Evolutionary conservation across 805 yeast genomes (phyloP).

Genomic region (Lachancea dasiensis): DNA sequence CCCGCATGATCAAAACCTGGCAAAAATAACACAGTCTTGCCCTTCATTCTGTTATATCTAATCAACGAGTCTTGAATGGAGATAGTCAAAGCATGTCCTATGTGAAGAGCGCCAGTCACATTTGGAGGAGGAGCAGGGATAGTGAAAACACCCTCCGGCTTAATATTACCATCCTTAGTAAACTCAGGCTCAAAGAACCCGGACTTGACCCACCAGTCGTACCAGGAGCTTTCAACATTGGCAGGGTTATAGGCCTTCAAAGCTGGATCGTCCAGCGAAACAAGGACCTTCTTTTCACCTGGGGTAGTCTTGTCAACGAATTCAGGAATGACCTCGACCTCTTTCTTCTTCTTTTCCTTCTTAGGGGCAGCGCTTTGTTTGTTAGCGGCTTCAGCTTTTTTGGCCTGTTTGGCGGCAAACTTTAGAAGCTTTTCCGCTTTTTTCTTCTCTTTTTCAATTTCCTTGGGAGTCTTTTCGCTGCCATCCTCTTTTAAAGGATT

Average conservation of each 20-base stretch:
- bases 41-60: slow-evolving; percentile 95
- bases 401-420: slow-evolving; percentile 76
- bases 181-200: slow-evolving; percentile 87
- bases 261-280: slow-evolving; percentile 85
- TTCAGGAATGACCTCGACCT: slow-evolving; percentile 70
- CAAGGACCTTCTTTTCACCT: slow-evolving; percentile 87
- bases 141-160: slow-evolving; percentile 78
- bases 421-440: slow-evolving; percentile 84
- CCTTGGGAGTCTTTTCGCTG: slow-evolving; percentile 66
- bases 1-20: slow-evolving; percentile 99
- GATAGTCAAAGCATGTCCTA: slow-evolving; percentile 96
- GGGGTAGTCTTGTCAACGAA: slow-evolving; percentile 76
- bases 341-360: slow-evolving; percentile 63
- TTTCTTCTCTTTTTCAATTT: slow-evolving; percentile 79
- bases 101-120: slow-evolving; percentile 97
- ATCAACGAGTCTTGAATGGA: slow-evolving; percentile 90
- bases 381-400: slow-evolving; percentile 39
- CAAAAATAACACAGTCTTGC: slow-evolving; percentile 83
- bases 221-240: slow-evolving; percentile 95
- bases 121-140: slow-evolving; percentile 99
- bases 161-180: slow-evolving; percentile 62
- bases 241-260: slow-evolving; percentile 90
- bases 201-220: slow-evolving; percentile 90
- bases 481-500: slow-evolving; percentile 36
- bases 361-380: slow-evolving; percentile 41